phyloP scores from a whole-genome alignment of 768 basidiomycete genomes.

The Royoungia palumana region DNA sequence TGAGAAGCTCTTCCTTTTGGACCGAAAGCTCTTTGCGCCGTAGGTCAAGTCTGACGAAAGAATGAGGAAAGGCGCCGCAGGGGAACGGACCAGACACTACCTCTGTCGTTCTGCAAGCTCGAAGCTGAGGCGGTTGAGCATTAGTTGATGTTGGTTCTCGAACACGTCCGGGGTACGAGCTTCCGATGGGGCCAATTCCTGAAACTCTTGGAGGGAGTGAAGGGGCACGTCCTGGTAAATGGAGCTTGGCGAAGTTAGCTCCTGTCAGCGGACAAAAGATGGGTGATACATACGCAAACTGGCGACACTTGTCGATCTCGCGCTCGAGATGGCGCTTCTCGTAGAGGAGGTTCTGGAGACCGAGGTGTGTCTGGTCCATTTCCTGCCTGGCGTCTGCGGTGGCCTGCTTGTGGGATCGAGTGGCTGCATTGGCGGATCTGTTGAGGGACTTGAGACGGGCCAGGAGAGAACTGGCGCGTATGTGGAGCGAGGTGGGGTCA shows the following conservation, averaged over 20 bases:
- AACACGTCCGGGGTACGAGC: conserved; percentile 59
- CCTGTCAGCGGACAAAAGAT: background rate
- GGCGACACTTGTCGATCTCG: conserved; percentile 90
- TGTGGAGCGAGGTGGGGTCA: conserved; percentile 43
- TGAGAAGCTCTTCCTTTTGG: conserved; percentile 76
- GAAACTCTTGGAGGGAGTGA: conserved; percentile 67
- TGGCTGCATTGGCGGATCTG: conserved; percentile 66
- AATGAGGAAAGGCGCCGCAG: conserved; percentile 2
- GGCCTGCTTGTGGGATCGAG: conserved; percentile 68
- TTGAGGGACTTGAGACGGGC: conserved; percentile 78
- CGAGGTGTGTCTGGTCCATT: conserved; percentile 88
- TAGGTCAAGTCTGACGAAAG: conserved; percentile 59
- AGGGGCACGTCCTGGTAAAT: conserved; percentile 86
- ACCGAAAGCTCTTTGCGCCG: conserved; percentile 62
- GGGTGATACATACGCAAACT: conserved; percentile 69
- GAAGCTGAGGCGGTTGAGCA: conserved; percentile 84
- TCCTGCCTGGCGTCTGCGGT: conserved; percentile 74
- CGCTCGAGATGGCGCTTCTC: conserved; percentile 88
- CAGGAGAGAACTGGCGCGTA: conserved; percentile 72
- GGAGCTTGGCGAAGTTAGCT: conserved; percentile 47
- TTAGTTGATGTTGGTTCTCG: conserved; percentile 73
- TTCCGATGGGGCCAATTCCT: conserved; percentile 63
- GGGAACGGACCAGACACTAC: conserved; percentile 37
- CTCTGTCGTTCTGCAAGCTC: conserved; percentile 87
- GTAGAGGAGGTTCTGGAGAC: conserved; percentile 82